These are phyloP conservation scores for Corymbia citriodora DNA, from an alignment of 441 rosid species.

Conservation along the genomic window DNA sequence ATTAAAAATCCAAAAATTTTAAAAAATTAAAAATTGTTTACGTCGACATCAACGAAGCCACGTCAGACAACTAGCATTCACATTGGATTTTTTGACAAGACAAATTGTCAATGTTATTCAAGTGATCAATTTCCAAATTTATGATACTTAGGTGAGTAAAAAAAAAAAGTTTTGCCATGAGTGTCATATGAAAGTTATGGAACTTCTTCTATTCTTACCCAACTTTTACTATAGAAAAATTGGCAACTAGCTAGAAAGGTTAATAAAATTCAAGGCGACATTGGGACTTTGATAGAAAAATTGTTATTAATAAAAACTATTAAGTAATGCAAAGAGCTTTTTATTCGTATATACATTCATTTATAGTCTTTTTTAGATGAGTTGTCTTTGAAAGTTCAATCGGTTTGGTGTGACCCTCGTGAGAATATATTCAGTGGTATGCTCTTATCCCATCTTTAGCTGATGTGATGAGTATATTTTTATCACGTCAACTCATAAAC, in stretches of 20 bases:
- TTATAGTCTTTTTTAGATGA: neutral
- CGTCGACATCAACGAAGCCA: too few relatives aligned
- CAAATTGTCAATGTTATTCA: too few relatives aligned
- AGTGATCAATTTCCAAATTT: too few relatives aligned
- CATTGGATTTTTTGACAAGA: too few relatives aligned
- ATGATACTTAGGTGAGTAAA: too few relatives aligned
- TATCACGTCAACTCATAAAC: neutral
- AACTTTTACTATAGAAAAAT: neutral
- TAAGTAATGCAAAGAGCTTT: neutral
- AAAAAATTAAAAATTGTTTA: too few relatives aligned
- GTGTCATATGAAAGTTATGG: too few relatives aligned
- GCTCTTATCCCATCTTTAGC: neutral
- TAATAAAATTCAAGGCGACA: neutral
- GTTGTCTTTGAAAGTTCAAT: neutral
- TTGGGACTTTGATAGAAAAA: neutral
- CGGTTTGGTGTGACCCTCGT: neutral
- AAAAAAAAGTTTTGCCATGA: too few relatives aligned
- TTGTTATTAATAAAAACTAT: neutral
- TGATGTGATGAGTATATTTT: neutral
- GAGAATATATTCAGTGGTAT: neutral
- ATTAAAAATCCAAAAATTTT: too few relatives aligned
- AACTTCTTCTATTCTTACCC: too few relatives aligned
- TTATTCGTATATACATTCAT: neutral
- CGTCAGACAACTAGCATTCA: too few relatives aligned
- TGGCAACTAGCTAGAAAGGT: neutral